phyloP scores from a whole-genome alignment of 2,329 filamentous ascomycete species.

The Epicoccum nigrum region DNA sequence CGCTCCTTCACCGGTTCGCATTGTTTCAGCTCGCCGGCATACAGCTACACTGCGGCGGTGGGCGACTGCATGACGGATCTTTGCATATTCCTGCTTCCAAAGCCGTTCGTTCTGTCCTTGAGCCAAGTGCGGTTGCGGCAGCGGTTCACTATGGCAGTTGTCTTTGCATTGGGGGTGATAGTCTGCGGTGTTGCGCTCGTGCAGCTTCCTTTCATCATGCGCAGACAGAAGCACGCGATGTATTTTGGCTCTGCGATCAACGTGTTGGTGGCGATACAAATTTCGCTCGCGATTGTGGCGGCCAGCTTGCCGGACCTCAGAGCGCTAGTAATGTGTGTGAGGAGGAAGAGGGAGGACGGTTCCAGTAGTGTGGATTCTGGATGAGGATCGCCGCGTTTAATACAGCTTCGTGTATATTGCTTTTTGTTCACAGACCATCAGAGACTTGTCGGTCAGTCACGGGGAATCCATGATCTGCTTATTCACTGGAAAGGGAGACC shows the following conservation, averaged over 20 bases:
- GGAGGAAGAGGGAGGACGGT: neutral
- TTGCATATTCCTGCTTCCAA: conserved; percentile 35
- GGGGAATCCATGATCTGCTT: neutral
- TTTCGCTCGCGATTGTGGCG: conserved; percentile 34
- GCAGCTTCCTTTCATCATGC: conserved; percentile 37
- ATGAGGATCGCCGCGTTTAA: neutral
- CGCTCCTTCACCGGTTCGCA: conserved; percentile 26
- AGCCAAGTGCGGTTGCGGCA: conserved; percentile 29
- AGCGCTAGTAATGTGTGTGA: conserved; percentile 23
- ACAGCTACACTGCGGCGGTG: conserved; percentile 37
- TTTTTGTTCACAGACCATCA: no score
- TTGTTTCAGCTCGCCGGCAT: conserved; percentile 35
- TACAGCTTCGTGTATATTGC: neutral
- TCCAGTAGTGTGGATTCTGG: conserved; percentile 8
- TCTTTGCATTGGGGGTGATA: conserved; percentile 35
- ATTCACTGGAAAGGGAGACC: neutral
- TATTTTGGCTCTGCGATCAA: conserved; percentile 39
- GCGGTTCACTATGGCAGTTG: conserved; percentile 27
- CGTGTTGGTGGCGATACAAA: conserved; percentile 34
- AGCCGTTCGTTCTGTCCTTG: conserved; percentile 34
- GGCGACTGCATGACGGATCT: conserved; percentile 34
- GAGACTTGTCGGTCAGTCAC: no score
- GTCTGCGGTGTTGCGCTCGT: conserved; percentile 36
- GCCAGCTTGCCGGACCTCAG: conserved; percentile 36
- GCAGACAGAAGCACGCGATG: conserved; percentile 21